Evolutionary conservation across 2,329 filamentous ascomycete genomes (phyloP).

Genomic region (Fusarium sp.): DNA sequence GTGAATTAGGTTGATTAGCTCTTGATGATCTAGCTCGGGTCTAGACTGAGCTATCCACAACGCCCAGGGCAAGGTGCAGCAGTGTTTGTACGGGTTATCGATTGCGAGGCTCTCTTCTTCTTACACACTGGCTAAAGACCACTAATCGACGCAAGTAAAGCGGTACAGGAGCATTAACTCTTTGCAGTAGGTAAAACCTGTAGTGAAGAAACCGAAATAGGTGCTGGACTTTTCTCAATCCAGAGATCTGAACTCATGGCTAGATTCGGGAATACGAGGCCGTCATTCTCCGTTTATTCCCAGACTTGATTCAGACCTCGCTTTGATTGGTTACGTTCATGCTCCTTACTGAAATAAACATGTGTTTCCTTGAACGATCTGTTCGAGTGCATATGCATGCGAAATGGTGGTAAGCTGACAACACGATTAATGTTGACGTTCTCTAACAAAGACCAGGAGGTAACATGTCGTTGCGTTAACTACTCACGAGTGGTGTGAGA

Average conservation of each 20-base stretch:
- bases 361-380: background rate
- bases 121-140: no score
- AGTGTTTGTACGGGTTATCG: background rate
- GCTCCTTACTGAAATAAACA: background rate
- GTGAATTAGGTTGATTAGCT: background rate
- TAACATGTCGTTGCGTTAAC: background rate
- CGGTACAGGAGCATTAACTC: background rate
- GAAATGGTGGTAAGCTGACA: background rate
- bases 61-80: background rate
- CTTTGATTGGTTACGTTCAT: background rate
- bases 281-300: background rate
- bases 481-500: slow-evolving; percentile 9
- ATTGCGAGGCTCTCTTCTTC: background rate
- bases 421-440: background rate
- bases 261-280: background rate
- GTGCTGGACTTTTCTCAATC: no score
- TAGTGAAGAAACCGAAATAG: background rate
- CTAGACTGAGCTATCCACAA: background rate
- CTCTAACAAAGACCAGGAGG: background rate
- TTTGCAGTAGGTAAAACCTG: background rate
- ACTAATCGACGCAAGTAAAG: background rate
- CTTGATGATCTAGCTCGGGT: background rate
- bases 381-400: background rate
- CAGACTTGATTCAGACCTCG: background rate
- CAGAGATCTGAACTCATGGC: no score